Conservation (phyloP, 2,329 filamentous ascomycete genomes). For the Bimuria novae-zelandiae region DNA sequence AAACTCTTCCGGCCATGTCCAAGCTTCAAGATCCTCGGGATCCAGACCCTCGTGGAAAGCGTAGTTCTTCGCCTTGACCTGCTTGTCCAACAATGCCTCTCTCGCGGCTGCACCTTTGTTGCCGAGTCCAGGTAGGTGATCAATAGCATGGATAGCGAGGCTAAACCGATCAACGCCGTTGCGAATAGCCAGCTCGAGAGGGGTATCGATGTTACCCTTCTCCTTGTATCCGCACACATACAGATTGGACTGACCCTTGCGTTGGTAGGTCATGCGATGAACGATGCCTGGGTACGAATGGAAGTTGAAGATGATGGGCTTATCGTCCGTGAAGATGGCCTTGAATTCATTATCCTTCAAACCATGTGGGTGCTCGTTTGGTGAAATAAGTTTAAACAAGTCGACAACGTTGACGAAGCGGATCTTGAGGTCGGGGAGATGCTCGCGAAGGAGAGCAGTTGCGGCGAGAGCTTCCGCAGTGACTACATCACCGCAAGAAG, state of each 20-base stretch:
- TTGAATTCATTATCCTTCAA: conserved; percentile 62
- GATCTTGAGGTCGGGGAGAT: conserved; percentile 74
- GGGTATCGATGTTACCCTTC: conserved; percentile 84
- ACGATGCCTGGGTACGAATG: conserved; percentile 82
- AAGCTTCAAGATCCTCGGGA: conserved; percentile 66
- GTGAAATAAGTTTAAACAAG: conserved; percentile 77
- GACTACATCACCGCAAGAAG: conserved; percentile 73
- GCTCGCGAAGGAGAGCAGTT: conserved; percentile 71
- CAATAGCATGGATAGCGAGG: conserved; percentile 76
- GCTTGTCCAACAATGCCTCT: conserved; percentile 66
- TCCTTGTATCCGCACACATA: conserved; percentile 80
- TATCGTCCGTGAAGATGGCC: conserved; percentile 72
- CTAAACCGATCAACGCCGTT: conserved; percentile 80
- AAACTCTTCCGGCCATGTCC: conserved; percentile 63
- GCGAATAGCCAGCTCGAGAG: conserved; percentile 75
- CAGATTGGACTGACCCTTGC: conserved; percentile 68
- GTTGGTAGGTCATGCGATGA: conserved; percentile 76
- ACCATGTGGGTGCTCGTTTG: conserved; percentile 73
- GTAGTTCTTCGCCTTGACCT: conserved; percentile 66
- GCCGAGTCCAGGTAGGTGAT: conserved; percentile 64
- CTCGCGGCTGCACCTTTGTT: conserved; percentile 67
- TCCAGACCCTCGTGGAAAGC: conserved; percentile 73
- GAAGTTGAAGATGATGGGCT: conserved; percentile 81
- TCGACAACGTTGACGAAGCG: conserved; percentile 82
- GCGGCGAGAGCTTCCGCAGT: conserved; percentile 77